A percentile compares a stretch with the other conserved stretches of the same genome.
These are phyloP conservation scores for Cystoderma amianthinum DNA, from an alignment of 768 basidiomycete species.

Conservation along the genomic window DNA sequence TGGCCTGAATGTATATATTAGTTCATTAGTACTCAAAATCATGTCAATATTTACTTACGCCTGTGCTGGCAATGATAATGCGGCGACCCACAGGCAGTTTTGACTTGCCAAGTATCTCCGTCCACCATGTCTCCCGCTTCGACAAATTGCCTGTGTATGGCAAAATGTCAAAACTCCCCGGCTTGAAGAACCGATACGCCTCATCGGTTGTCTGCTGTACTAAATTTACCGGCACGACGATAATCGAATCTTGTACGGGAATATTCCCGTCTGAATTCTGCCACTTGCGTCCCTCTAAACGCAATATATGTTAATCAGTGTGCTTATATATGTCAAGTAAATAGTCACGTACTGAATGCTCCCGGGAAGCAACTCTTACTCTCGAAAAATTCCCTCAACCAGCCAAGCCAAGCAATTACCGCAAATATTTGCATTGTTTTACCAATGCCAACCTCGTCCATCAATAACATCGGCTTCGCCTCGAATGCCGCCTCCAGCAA, in stretches of 20 bases:
- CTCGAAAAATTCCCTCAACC: not conserved
- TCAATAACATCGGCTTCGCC: not conserved
- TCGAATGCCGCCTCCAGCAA: not conserved
- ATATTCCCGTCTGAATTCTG: not conserved
- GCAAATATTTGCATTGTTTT: slow-evolving; percentile 3
- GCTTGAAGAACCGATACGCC: not conserved
- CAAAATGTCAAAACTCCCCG: not conserved
- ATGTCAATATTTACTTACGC: not conserved
- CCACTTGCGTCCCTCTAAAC: not conserved
- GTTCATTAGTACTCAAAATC: too few relatives aligned
- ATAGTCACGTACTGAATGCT: not conserved
- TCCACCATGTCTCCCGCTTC: not conserved
- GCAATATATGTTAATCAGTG: not conserved
- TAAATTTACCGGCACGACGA: not conserved
- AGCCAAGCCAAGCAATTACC: not conserved
- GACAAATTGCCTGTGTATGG: not conserved
- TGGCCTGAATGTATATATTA: too few relatives aligned
- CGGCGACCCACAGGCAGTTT: not conserved
- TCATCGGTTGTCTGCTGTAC: not conserved
- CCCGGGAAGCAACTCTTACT: not conserved
- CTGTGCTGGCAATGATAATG: not conserved
- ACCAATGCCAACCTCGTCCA: slow-evolving; percentile 4
- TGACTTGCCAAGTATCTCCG: not conserved
- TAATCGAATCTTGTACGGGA: not conserved
- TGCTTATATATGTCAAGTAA: too few relatives aligned